These are phyloP conservation scores for Paxillus involutus DNA, from an alignment of 768 basidiomycete species.

Conservation along the genomic window DNA sequence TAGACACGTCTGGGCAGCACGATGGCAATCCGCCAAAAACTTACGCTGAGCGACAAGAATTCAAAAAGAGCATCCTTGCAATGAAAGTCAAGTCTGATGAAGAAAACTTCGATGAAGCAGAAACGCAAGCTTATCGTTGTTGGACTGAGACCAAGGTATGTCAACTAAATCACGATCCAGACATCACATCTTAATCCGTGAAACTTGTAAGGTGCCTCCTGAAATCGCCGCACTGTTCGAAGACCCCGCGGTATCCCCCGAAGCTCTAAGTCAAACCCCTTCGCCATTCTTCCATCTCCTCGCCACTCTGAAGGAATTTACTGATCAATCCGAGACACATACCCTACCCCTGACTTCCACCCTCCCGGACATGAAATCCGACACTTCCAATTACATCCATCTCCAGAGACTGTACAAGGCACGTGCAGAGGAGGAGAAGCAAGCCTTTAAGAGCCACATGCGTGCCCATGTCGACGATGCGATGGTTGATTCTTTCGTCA, in stretches of 20 bases:
- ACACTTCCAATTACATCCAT: slow-evolving; percentile 77
- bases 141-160: slow-evolving; percentile 58
- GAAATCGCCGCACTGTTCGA: slow-evolving; percentile 66
- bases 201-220: slow-evolving; percentile 52
- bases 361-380: slow-evolving; percentile 95
- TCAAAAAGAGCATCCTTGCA: slow-evolving; percentile 64
- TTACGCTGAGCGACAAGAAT: slow-evolving; percentile 67
- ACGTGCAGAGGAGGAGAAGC: slow-evolving; percentile 71
- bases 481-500: slow-evolving; percentile 70
- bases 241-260: slow-evolving; percentile 50
- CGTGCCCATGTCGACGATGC: slow-evolving; percentile 46
- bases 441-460: slow-evolving; percentile 50
- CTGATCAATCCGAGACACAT: slow-evolving; percentile 49
- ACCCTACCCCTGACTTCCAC: slow-evolving; percentile 82
- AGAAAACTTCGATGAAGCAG: slow-evolving; percentile 97
- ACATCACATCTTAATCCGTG: slow-evolving; percentile 1
- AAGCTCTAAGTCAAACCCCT: slow-evolving; percentile 41
- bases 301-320: slow-evolving; percentile 67
- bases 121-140: slow-evolving; percentile 80
- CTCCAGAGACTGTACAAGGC: slow-evolving; percentile 85
- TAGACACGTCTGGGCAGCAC: slow-evolving; percentile 47
- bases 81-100: slow-evolving; percentile 81
- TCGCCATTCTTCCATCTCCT: slow-evolving; percentile 81
- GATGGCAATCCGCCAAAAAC: slow-evolving; percentile 54
- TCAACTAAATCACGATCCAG: neutral